Percentiles rank a stretch among this genome's conserved stretches.
These are phyloP conservation scores for Drechslerella coelobrocha DNA, from an alignment of 2,329 filamentous ascomycete genomes.

Conservation along the genomic window DNA sequence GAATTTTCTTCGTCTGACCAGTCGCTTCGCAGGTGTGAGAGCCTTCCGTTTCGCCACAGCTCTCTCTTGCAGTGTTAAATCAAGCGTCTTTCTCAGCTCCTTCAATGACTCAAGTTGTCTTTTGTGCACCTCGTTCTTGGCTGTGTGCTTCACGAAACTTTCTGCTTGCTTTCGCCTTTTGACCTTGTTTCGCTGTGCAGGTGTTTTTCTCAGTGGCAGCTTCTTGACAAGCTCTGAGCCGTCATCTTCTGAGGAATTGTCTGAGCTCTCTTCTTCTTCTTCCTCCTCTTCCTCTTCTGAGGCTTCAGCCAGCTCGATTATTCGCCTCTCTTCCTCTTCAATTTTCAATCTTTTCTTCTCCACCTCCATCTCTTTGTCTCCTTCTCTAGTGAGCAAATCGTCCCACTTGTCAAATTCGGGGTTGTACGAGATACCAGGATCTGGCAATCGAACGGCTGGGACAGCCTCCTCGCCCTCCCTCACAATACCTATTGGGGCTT, in stretches of 20 bases:
- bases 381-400: constrained; percentile 74
- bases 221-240: constrained; percentile 63
- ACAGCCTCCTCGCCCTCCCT: constrained; percentile 76
- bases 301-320: constrained; percentile 63
- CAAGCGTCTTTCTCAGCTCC: constrained; percentile 67
- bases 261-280: constrained; percentile 71
- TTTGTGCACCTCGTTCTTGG: constrained; percentile 74
- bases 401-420: constrained; percentile 87
- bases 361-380: constrained; percentile 59
- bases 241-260: constrained; percentile 54
- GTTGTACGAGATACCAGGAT: constrained; percentile 89
- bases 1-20: constrained; percentile 58
- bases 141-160: constrained; percentile 75
- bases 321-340: constrained; percentile 56
- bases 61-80: constrained; percentile 60
- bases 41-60: constrained; percentile 59
- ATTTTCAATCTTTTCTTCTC: constrained; percentile 53
- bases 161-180: constrained; percentile 89
- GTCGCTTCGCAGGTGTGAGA: constrained; percentile 62
- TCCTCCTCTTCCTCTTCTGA: constrained; percentile 75
- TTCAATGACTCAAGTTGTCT: constrained; percentile 75
- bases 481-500: constrained; percentile 80
- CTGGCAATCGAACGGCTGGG: constrained; percentile 78
- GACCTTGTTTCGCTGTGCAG: constrained; percentile 82
- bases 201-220: constrained; percentile 68